phyloP scores from a whole-genome alignment of 805 yeast species.

The Torulaspora delbrueckii region DNA sequence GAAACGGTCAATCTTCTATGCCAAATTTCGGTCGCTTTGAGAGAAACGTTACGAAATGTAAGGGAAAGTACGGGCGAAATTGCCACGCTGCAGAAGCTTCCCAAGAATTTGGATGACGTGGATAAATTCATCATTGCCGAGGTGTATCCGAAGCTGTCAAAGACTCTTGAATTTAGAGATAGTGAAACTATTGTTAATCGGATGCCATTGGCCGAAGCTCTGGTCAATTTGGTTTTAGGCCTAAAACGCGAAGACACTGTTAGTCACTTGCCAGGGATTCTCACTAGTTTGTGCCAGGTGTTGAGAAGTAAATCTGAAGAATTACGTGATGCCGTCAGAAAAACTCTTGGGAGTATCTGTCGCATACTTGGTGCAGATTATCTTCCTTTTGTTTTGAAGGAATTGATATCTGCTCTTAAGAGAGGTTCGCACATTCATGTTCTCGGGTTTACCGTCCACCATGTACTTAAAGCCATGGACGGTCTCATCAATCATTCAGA shows the following conservation, averaged over 20 bases:
- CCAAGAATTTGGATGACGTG: conserved; percentile 36
- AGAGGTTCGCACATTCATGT: conserved; percentile 94
- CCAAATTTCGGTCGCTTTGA: conserved; percentile 48
- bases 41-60: conserved; percentile 31
- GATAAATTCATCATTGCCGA: conserved; percentile 50
- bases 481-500: conserved; percentile 57
- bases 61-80: conserved; percentile 21
- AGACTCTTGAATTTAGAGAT: conserved; percentile 56
- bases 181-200: conserved; percentile 75
- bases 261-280: conserved; percentile 67
- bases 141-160: conserved; percentile 56
- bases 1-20: conserved; percentile 56
- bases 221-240: conserved; percentile 61
- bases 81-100: conserved; percentile 33
- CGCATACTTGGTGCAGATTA: conserved; percentile 66
- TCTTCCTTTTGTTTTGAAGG: conserved; percentile 68
- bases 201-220: conserved; percentile 76
- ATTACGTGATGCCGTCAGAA: conserved; percentile 79
- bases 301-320: conserved; percentile 82
- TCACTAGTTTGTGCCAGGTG: conserved; percentile 85
- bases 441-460: conserved; percentile 80
- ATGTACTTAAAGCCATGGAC: conserved; percentile 53
- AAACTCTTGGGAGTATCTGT: conserved; percentile 62
- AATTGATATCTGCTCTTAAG: conserved; percentile 69
- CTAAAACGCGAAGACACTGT: conserved; percentile 53